Base-by-base conservation (phyloP, 164 flowering plant species). In the Magnolia changhungtana region DNA sequence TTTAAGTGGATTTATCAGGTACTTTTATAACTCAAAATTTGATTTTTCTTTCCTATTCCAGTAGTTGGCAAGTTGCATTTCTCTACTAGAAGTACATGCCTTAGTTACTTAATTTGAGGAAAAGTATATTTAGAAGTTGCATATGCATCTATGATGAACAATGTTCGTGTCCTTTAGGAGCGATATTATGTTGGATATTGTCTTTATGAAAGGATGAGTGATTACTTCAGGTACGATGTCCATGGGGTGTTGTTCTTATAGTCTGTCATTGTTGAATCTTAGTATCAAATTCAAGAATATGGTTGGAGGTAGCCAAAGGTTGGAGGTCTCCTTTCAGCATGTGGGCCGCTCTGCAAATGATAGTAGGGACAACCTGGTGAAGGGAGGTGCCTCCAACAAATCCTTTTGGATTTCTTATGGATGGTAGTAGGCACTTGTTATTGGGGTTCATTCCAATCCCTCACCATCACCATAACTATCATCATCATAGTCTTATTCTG, bases 1-100 rank as follows among this genome's bases (percentile, higher is more conserved):
- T 24, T 24, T 1, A 24, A 24, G 27, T 94, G 99, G 98, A 91
- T 96, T 70, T 96, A 96, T 87, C 89, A 96, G 98, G 99, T 90
- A 80, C 7, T 18, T 74, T 19, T 71, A 7, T n/a, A 13, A 6
- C 45, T 1, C 11, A 23, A 20, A 18, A 45, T 64, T 65, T 64
- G 14, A 19, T 21, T 67, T 2, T 75, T 52, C 19, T 27, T 24
- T 50, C 8, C 8, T 74, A 2, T 21, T 19, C 24, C 18, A 58
- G 19, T 23, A 63, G 16, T 63, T 24, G 45, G 4, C 11, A 19
- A 24, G 27, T 1, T 20, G 2, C n/a, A 64, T 64, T 14, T 64
- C n/a, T 9, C 61, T 55, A 0, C 61, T 24, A 24, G 27, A 24
- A 24, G 27, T 24, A 24, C 27, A 24, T 24, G 27, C 27, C 27